phyloP scores from a whole-genome alignment of 441 rosid species.

The Erodium chrysanthum region DNA sequence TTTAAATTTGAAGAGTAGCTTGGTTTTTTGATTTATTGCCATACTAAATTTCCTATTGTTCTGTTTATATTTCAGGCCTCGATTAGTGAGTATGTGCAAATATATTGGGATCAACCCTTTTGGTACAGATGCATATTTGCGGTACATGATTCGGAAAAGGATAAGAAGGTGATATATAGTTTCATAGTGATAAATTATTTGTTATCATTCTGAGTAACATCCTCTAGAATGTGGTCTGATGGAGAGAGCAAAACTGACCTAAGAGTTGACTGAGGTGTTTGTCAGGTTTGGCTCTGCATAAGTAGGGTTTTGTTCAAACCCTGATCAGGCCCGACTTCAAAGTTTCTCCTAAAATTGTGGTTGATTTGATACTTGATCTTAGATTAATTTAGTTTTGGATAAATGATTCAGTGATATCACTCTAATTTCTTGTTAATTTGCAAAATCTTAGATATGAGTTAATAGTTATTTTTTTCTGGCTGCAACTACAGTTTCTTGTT shows the following conservation, averaged over 20 bases:
- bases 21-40: constrained; percentile 10
- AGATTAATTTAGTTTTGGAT: not conserved
- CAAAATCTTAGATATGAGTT: too few relatives aligned
- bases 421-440: not conserved
- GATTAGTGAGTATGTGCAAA: constrained; percentile 75
- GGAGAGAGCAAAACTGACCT: not conserved
- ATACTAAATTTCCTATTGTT: constrained; percentile 8
- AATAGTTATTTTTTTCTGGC: not conserved
- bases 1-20: not conserved
- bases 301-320: not conserved
- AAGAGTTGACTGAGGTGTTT: not conserved
- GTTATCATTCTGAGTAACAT: not conserved
- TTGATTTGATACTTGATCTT: not conserved
- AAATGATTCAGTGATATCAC: not conserved
- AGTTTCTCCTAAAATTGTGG: not conserved
- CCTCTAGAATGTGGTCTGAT: not conserved
- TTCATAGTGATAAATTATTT: not conserved
- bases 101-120: constrained; percentile 74
- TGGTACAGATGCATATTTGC: constrained; percentile 77
- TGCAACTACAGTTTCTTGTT: not conserved
- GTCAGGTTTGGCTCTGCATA: not conserved
- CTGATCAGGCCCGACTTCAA: not conserved
- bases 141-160: constrained; percentile 70
- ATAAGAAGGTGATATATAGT: constrained; percentile 45
- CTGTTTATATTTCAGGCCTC: constrained; percentile 42